Evolutionary conservation across 140 eudicot genomes (phyloP), one percentile per base, ranked within the genome.

Genomic region (Erigeron philadelphicus): DNA sequence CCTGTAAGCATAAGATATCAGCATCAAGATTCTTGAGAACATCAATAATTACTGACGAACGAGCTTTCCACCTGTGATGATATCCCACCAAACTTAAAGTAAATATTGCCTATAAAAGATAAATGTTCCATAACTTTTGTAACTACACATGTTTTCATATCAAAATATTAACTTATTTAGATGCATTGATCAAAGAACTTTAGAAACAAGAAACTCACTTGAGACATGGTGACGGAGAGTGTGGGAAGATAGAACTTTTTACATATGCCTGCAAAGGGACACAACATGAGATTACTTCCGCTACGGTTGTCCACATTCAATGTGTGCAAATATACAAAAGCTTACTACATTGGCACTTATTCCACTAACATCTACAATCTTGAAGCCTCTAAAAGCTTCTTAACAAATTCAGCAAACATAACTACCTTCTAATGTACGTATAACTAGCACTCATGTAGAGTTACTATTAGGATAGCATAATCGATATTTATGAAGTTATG

Each of bases 1-100:
- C 98, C 98, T 92, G 98, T 78, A 92, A 75, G 86, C 98, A 92
- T 79, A 88, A 77, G 58, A 92, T 86, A 81, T 92, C 96, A 74
- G 88, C 84, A 50, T 76, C 90, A 48, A 92, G 82, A 80, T 70
- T 70, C 78, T 78, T 84, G 45, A 92, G 87, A 73, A 84, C 80
- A 35, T 86, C 81, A 72, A 92, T 78, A 78, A 89, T 57, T 80
- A 84, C 76, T 55, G 83, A 75, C 3, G 94, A 81, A 78, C 98
- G 98, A 79, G 88, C 82, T 80, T 92, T 92, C 95, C 96, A 89
- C 88, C 98, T 92, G 61, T 23, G 66, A 66, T 18, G 55, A 9
- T 47, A 25, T 50, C 48, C 64, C 12, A 58, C 75, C 25, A 53
- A 71, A 19, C 23, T 62, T 11, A 60, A 72, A 16, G 50, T 21